Evolutionary conservation across 2,329 filamentous ascomycete genomes (phyloP).

Genomic region (Drechslera avenae): DNA sequence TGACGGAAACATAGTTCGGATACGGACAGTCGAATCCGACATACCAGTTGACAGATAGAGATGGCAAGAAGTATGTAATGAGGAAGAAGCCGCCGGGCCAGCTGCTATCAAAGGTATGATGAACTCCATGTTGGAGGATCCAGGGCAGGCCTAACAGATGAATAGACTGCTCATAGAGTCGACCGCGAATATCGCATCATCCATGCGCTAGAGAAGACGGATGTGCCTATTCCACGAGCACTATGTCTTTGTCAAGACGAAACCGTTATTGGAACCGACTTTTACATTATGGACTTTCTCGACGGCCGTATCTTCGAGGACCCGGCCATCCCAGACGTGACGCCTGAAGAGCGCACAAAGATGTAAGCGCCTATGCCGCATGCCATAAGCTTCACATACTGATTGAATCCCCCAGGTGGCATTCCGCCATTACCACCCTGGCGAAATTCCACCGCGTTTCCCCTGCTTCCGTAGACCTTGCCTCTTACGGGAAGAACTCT

Average conservation of each 20-base stretch:
- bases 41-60: constrained; percentile 80
- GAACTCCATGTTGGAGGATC: background rate
- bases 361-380: constrained; percentile 57
- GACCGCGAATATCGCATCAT: constrained; percentile 95
- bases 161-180: constrained; percentile 88
- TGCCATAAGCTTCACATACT: no score
- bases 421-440: constrained; percentile 79
- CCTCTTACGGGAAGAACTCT: constrained; percentile 70
- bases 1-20: constrained; percentile 69
- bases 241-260: constrained; percentile 86
- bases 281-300: constrained; percentile 97
- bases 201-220: constrained; percentile 75
- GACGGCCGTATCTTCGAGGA: constrained; percentile 94
- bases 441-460: constrained; percentile 82
- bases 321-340: constrained; percentile 75
- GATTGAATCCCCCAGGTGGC: constrained; percentile 64
- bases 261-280: constrained; percentile 81
- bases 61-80: constrained; percentile 78
- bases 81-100: constrained; percentile 98
- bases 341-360: constrained; percentile 68
- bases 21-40: constrained; percentile 98
- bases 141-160: background rate
- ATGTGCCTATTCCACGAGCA: constrained; percentile 83
- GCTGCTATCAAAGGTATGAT: constrained; percentile 67
- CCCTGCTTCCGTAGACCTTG: constrained; percentile 69